Percentiles rank a stretch among this genome's conserved stretches.
phyloP scores from a whole-genome alignment of 768 basidiomycete genomes.

The Tricholoma furcatifolium region DNA sequence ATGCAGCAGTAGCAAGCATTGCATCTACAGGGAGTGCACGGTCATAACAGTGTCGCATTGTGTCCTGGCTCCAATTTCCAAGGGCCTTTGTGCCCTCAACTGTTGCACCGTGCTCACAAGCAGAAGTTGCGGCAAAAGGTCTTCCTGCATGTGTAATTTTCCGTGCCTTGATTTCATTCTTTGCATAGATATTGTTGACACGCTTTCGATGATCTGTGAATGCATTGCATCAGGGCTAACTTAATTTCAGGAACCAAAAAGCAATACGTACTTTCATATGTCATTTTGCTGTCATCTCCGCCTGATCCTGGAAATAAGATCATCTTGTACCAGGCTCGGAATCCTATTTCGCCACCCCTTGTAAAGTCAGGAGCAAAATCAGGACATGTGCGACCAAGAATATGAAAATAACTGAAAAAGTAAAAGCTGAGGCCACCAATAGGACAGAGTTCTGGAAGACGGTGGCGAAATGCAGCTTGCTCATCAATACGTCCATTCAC shows the following conservation, averaged over 20 bases:
- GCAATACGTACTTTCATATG: too few species aligned
- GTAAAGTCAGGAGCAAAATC: too few species aligned
- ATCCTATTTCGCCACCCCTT: background rate
- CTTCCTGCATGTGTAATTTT: slow-evolving; percentile 9
- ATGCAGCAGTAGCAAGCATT: too few species aligned
- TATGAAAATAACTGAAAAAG: background rate
- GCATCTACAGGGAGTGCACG: too few species aligned
- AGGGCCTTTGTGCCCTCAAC: too few species aligned
- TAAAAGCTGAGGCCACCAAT: background rate
- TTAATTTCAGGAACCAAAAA: too few species aligned
- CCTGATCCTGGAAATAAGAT: background rate
- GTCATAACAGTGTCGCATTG: too few species aligned
- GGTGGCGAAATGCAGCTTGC: slow-evolving; percentile 2
- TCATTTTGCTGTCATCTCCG: slow-evolving; percentile 19
- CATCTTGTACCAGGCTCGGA: background rate
- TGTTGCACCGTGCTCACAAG: too few species aligned
- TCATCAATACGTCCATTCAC: slow-evolving; percentile 1
- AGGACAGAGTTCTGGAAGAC: too few species aligned
- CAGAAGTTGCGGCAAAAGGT: slow-evolving; percentile 23
- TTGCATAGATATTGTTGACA: too few species aligned
- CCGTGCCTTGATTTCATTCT: too few species aligned
- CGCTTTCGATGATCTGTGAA: slow-evolving; percentile 10
- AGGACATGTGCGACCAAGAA: background rate
- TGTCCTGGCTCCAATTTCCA: slow-evolving; percentile 8
- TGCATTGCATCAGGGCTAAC: slow-evolving; percentile 19